These are phyloP conservation scores for Coemansia reversa DNA, from an alignment of 192 early-diverging fungal species.

Conservation along the genomic window DNA sequence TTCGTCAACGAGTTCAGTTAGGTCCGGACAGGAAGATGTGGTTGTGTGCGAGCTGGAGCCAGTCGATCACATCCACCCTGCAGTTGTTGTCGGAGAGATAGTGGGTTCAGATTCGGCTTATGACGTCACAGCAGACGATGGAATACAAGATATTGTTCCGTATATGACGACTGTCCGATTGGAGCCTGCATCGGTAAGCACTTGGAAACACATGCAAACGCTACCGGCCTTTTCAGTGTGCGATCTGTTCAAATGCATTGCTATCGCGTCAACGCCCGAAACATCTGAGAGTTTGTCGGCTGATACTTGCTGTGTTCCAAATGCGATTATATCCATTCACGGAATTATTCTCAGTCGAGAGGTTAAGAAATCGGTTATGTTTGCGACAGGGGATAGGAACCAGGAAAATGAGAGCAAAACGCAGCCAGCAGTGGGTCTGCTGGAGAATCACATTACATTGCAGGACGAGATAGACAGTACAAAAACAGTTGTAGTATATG, in stretches of 20 bases:
- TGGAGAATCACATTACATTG: conserved; percentile 28
- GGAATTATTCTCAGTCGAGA: conserved; percentile 14
- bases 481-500: conserved; percentile 18
- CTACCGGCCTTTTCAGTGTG: conserved; percentile 1
- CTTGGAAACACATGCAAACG: not conserved
- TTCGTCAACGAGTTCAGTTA: not conserved
- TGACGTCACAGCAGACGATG: not conserved
- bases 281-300: not conserved
- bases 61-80: conserved; percentile 30
- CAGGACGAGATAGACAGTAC: conserved; percentile 13
- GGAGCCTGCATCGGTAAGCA: not conserved
- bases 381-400: not conserved
- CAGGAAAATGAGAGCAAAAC: not conserved
- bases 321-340: conserved; percentile 11
- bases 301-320: not conserved
- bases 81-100: conserved; percentile 1
- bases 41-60: not conserved
- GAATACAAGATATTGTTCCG: not conserved
- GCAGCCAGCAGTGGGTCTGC: not conserved
- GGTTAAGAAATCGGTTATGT: conserved; percentile 5
- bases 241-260: conserved; percentile 4
- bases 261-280: not conserved
- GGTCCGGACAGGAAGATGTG: not conserved
- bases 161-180: conserved; percentile 14
- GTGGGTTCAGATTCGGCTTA: not conserved